Percentiles rank a stretch among this genome's conserved stretches.
These are phyloP conservation scores for Lepidopterella palustris DNA, from an alignment of 495 filamentous ascomycete genomes.

Conservation along the genomic window DNA sequence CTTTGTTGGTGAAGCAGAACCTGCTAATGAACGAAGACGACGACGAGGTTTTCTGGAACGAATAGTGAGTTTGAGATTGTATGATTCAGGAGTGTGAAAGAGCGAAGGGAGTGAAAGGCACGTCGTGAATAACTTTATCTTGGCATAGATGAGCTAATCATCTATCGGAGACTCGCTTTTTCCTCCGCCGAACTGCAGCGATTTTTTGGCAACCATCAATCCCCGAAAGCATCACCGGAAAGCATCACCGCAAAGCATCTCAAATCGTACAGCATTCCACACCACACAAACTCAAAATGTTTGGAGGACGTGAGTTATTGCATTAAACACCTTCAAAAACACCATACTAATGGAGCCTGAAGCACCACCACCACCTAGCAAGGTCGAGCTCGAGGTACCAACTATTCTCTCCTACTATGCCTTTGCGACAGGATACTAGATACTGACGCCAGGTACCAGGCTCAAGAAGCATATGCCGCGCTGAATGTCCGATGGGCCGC, in stretches of 20 bases:
- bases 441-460: constrained; percentile 30
- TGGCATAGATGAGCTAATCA: too few relatives aligned
- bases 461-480: constrained; percentile 69
- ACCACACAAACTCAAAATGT: background rate
- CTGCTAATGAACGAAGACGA: too few relatives aligned
- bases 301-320: background rate
- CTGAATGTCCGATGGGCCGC: constrained; percentile 48
- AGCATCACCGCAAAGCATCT: background rate
- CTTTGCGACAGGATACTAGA: background rate
- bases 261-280: background rate
- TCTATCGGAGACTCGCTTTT: too few relatives aligned
- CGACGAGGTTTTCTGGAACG: too few relatives aligned
- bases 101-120: too few relatives aligned
- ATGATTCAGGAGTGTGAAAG: too few relatives aligned
- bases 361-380: constrained; percentile 20
- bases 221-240: background rate
- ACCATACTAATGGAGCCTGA: background rate
- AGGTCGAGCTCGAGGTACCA: constrained; percentile 24
- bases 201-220: too few relatives aligned
- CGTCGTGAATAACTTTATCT: too few relatives aligned
- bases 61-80: too few relatives aligned
- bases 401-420: background rate
- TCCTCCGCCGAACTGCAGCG: too few relatives aligned
- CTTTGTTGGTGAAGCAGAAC: too few relatives aligned
- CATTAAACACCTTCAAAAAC: background rate